Percentiles rank a stretch among this genome's conserved stretches.
phyloP scores from a whole-genome alignment of 345 rosid species.

The Pugionium dolabratum region DNA sequence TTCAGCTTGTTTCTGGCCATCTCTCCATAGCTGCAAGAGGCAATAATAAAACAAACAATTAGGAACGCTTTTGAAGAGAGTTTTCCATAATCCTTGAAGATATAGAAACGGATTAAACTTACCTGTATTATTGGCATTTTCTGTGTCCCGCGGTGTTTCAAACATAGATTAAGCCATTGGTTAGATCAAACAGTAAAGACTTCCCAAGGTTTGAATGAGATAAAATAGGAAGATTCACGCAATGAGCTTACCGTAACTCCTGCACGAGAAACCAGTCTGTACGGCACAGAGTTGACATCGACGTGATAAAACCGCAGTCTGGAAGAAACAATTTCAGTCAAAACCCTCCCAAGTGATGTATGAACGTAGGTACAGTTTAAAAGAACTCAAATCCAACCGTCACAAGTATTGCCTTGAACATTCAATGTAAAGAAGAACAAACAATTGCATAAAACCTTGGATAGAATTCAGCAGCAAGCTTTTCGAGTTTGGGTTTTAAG shows the following conservation, averaged over 20 bases:
- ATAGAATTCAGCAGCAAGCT: constrained; percentile 83
- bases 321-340: background rate
- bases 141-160: constrained; percentile 41
- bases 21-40: constrained; percentile 68
- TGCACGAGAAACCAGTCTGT: constrained; percentile 70
- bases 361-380: too few relatives aligned
- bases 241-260: constrained; percentile 77
- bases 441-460: constrained; percentile 51
- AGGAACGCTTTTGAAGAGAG: background rate
- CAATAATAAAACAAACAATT: background rate
- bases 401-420: too few relatives aligned
- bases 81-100: background rate
- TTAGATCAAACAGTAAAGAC: constrained; percentile 6
- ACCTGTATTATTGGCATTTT: constrained; percentile 98
- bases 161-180: background rate
- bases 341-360: too few relatives aligned
- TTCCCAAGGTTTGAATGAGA: background rate
- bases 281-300: constrained; percentile 83
- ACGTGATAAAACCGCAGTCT: constrained; percentile 76
- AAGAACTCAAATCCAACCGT: too few relatives aligned
- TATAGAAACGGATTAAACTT: background rate
- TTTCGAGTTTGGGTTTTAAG: constrained; percentile 83
- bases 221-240: background rate
- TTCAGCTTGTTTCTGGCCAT: constrained; percentile 75
- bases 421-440: too few relatives aligned